Conservation (phyloP, 768 basidiomycete species). For the Saitozyma podzolica region DNA sequence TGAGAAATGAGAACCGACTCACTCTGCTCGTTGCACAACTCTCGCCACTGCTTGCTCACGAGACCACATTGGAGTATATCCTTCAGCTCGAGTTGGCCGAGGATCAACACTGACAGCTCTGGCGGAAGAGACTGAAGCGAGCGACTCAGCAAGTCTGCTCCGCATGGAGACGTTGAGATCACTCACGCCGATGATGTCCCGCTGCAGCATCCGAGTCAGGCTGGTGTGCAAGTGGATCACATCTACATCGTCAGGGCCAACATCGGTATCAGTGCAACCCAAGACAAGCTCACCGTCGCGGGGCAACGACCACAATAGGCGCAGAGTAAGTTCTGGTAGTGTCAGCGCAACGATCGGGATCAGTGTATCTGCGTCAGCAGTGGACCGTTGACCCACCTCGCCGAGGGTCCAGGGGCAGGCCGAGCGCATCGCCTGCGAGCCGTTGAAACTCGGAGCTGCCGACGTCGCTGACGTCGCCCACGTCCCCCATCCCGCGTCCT, state of each 20-base stretch:
- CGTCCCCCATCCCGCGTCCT: too few species aligned
- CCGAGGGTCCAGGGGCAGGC: slow-evolving; percentile 14
- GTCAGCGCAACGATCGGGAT: not conserved
- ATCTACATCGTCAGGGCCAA: slow-evolving; percentile 19
- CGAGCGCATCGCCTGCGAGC: not conserved
- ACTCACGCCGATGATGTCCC: slow-evolving; percentile 42
- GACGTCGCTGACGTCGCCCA: too few species aligned
- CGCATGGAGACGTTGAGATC: not conserved
- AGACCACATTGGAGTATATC: slow-evolving; percentile 32
- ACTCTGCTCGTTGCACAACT: slow-evolving; percentile 33
- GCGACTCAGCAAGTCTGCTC: not conserved
- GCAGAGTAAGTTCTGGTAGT: slow-evolving; percentile 19
- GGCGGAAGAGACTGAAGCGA: slow-evolving; percentile 28
- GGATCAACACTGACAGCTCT: slow-evolving; percentile 29
- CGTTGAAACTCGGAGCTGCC: too few species aligned
- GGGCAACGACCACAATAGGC: slow-evolving; percentile 38
- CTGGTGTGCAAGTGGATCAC: slow-evolving; percentile 23
- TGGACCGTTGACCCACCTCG: slow-evolving; percentile 9
- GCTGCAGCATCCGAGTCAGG: slow-evolving; percentile 32
- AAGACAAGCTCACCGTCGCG: slow-evolving; percentile 29
- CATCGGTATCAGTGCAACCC: not conserved
- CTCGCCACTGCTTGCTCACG: slow-evolving; percentile 31
- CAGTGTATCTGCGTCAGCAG: not conserved
- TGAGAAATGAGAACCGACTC: not conserved
- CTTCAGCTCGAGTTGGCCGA: slow-evolving; percentile 21